A percentile compares a stretch with the other conserved stretches of the same genome.
Evolutionary conservation across 2,329 filamentous ascomycete species (phyloP).

Genomic region (Colletotrichum lupini): DNA sequence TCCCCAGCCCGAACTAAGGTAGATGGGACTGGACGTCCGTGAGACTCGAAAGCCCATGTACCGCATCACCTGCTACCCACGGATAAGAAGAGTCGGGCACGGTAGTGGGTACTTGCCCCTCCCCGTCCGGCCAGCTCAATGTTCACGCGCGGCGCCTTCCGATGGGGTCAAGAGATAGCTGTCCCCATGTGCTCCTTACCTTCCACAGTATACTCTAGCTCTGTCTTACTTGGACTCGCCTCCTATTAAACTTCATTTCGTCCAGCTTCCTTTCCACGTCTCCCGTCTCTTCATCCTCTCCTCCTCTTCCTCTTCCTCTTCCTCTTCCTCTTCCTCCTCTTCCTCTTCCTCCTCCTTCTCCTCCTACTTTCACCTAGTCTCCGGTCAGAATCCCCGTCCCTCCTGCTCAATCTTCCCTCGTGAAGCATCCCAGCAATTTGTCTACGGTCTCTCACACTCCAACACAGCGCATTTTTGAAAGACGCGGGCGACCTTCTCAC

Average conservation of each 20-base stretch:
- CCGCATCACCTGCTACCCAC: not conserved
- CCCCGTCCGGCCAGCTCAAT: not conserved
- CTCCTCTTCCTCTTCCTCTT: not conserved
- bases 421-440: not conserved
- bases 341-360: not conserved
- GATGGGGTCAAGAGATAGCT: constrained; percentile 11
- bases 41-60: too few species aligned
- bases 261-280: not conserved
- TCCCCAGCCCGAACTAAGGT: not conserved
- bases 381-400: not conserved
- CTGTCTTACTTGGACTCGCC: constrained; percentile 9
- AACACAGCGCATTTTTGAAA: not conserved
- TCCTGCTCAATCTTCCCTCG: not conserved
- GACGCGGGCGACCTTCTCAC: not conserved
- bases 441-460: not conserved
- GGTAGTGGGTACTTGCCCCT: not conserved
- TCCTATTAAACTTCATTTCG: not conserved
- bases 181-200: not conserved
- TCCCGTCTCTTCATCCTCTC: not conserved
- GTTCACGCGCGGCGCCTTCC: constrained; percentile 28
- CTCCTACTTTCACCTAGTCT: not conserved
- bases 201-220: not conserved
- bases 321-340: not conserved
- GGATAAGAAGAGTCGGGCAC: too few species aligned
- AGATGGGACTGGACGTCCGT: too few species aligned